Conservation (phyloP, 208 protist genomes). For the Trypanosomatidae sp. region DNA sequence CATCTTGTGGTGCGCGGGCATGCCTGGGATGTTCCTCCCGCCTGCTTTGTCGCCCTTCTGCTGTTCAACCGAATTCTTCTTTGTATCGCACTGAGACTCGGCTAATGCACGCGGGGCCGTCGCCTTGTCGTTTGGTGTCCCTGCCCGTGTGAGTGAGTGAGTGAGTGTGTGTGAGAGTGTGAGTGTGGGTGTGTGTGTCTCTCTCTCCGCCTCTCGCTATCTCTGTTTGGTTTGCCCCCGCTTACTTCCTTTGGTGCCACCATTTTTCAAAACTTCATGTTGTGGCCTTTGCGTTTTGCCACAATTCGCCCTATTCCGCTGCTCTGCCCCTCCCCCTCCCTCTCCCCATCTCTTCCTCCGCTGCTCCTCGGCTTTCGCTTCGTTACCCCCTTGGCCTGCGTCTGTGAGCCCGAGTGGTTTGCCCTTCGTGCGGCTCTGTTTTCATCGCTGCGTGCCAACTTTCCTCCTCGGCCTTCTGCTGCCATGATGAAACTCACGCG, state of each 20-base stretch:
- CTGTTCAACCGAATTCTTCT: too few relatives aligned
- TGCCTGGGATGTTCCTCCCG: not conserved
- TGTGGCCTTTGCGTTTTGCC: not conserved
- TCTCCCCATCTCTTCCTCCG: not conserved
- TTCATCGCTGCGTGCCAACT: too few relatives aligned
- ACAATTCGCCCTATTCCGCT: not conserved
- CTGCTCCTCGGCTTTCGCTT: not conserved
- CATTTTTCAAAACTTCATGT: not conserved
- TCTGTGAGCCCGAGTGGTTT: too few relatives aligned
- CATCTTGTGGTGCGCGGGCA: not conserved
- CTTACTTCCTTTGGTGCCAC: not conserved
- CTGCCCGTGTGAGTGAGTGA: not conserved
- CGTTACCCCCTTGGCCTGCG: not conserved
- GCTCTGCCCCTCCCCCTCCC: not conserved
- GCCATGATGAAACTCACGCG: not conserved
- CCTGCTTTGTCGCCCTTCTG: too few relatives aligned
- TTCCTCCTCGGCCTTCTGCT: too few relatives aligned
- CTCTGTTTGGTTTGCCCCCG: not conserved
- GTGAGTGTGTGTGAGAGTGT: conserved; percentile 2
- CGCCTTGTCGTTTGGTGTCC: not conserved
- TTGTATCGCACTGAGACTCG: too few relatives aligned
- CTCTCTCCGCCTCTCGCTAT: not conserved
- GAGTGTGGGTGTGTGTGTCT: not conserved
- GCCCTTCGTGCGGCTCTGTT: too few relatives aligned
- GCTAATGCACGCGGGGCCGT: not conserved